Evolutionary conservation across 495 filamentous ascomycete species (phyloP), one percentile per base, ranked within the genome.

Genomic region (Hypoxylon lenormandii): DNA sequence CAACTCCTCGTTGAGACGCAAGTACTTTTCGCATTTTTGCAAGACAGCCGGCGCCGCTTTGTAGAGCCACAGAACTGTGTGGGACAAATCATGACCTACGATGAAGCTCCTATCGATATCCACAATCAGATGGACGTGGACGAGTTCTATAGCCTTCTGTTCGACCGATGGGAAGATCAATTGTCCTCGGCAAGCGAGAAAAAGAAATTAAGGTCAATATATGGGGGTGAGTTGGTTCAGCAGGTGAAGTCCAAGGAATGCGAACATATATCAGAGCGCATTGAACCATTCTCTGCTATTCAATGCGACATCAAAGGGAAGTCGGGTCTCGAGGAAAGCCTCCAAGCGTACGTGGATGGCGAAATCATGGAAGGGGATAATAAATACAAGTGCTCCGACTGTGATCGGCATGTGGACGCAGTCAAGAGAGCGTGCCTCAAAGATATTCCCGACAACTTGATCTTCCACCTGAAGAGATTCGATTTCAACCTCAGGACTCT

Each of bases 331-430:
- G 83, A 91, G 63, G 93, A 98, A 59, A 97, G 95, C 74, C 80
- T 99, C 11, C 88, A 92, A 71, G 93, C 94, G 5, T 98, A 97
- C 75, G 94, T 98, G 11, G 91, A 94, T 73, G 95, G 95, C 1
- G 96, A 99, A 73, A 88, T 95, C 45, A 95, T 98, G 94, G 93
- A 96, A 85, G 95, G 95, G 72, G 91, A 97, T 65, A 98, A 99
- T 79, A 97, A 97, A 77, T 99, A 99, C 82, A 95, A 93, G 54
- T 99, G 95, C 80, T 92, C 93, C 3, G 90, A 87, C 4, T 99
- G 95, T 76, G 90, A 90, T 42, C 89, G 88, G 30, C 93, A 95
- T 74, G 94, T 98, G 22, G 90, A 97, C 80, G 95, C 95, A 48
- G 93, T 98, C 52, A 98, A 97, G 79, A 86, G 91, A 69, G 90